A percentile compares a stretch with the other conserved stretches of the same genome.
Conservation (phyloP, 2,329 filamentous ascomycete genomes). For the Paecilomyces sp. region DNA sequence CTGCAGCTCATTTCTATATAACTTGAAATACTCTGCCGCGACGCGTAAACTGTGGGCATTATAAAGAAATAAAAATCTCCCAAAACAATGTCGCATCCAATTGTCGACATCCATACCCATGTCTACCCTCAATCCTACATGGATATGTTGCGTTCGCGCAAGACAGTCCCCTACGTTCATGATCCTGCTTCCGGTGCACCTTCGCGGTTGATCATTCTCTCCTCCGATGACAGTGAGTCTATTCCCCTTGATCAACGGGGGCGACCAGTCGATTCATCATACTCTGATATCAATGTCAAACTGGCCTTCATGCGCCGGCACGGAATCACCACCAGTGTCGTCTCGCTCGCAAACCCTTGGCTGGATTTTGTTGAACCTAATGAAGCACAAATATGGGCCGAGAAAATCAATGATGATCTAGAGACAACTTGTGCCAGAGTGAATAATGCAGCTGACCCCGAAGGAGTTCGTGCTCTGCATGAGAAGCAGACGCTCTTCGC, state of each 20-base stretch:
- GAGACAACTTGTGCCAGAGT: conserved; percentile 58
- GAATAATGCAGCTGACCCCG: conserved; percentile 17
- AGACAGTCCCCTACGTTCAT: conserved; percentile 38
- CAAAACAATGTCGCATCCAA: conserved; percentile 24
- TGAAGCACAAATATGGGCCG: conserved; percentile 58
- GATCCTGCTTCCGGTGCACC: conserved; percentile 26
- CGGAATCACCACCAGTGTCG: conserved; percentile 71
- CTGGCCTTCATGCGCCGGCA: conserved; percentile 83
- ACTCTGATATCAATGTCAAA: conserved; percentile 72
- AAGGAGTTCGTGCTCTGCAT: conserved; percentile 10
- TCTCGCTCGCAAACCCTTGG: conserved; percentile 91
- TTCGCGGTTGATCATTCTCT: conserved; percentile 40
- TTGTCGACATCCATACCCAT: conserved; percentile 58
- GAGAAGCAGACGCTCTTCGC: conserved; percentile 67
- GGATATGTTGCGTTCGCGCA: conserved; percentile 48
- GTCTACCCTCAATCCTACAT: conserved; percentile 56
- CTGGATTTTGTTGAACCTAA: conserved; percentile 67
- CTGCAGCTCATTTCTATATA: background rate
- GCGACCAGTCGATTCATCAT: conserved; percentile 75
- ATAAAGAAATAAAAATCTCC: background rate
- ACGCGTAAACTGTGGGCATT: too few relatives aligned
- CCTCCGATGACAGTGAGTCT: conserved; percentile 37
- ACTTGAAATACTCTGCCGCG: too few relatives aligned
- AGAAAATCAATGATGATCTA: conserved; percentile 70
- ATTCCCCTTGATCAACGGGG: conserved; percentile 49